A percentile compares a stretch with the other conserved stretches of the same genome.
phyloP scores from a whole-genome alignment of 2,329 filamentous ascomycete genomes.

The Ophiostoma fasciatum region DNA sequence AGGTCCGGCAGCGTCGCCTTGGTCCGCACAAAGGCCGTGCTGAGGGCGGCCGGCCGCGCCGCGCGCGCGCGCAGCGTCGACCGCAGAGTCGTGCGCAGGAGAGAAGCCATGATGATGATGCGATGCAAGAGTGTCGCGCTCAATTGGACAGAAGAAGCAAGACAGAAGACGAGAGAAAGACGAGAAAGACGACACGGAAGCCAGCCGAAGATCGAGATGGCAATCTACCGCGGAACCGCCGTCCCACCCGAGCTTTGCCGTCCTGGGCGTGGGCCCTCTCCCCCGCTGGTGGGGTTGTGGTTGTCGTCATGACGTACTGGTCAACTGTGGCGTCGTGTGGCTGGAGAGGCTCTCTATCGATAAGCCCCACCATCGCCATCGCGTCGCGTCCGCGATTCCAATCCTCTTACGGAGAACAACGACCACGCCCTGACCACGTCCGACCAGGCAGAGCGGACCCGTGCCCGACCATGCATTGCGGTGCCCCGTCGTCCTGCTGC shows the following conservation, averaged over 20 bases:
- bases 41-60: slow-evolving; percentile 50
- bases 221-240: slow-evolving; percentile 4
- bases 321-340: no score
- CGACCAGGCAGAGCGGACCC: no score
- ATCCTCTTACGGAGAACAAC: neutral
- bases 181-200: neutral
- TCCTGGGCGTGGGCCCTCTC: neutral
- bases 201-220: neutral
- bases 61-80: slow-evolving; percentile 37
- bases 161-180: neutral
- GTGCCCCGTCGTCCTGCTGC: neutral
- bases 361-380: slow-evolving; percentile 4
- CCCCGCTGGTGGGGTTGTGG: neutral
- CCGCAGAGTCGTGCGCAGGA: no score
- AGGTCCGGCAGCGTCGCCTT: slow-evolving; percentile 93
- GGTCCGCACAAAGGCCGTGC: slow-evolving; percentile 63
- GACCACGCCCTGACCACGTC: no score
- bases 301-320: neutral
- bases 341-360: neutral
- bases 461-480: no score
- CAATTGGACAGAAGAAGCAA: neutral
- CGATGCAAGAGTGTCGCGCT: neutral
- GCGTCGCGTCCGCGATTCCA: slow-evolving; percentile 1
- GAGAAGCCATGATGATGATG: slow-evolving; percentile 7
- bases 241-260: slow-evolving; percentile 9